These are phyloP conservation scores for Pulveroboletus sp. DNA, from an alignment of 768 basidiomycete genomes.

Conservation along the genomic window DNA sequence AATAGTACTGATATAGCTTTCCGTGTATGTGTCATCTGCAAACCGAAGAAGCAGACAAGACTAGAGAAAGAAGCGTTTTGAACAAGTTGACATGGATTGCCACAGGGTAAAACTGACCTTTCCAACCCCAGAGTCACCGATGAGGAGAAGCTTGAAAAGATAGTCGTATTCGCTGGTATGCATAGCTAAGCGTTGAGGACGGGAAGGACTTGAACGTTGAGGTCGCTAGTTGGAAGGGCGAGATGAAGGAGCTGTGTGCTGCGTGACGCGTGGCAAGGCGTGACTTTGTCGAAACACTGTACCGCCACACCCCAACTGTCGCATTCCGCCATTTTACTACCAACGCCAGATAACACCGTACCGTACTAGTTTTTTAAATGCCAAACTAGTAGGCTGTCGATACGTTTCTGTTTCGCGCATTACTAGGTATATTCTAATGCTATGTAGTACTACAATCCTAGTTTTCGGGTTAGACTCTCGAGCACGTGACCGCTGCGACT, in stretches of 20 bases:
- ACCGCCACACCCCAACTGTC: conserved; percentile 22
- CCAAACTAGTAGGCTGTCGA: too few relatives aligned
- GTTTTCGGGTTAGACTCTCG: too few relatives aligned
- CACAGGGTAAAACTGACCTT: conserved; percentile 51
- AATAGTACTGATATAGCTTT: conserved; percentile 96
- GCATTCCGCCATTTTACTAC: neutral
- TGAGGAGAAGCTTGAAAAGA: conserved; percentile 94
- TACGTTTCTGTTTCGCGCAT: too few relatives aligned
- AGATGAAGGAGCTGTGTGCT: conserved; percentile 32
- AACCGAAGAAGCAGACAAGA: conserved; percentile 91
- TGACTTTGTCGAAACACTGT: conserved; percentile 26
- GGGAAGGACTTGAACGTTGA: conserved; percentile 28
- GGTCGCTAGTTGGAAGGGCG: conserved; percentile 32
- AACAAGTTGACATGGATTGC: conserved; percentile 19
- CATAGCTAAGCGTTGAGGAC: conserved; percentile 46
- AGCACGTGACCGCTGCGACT: conserved; percentile 15
- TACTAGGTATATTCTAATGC: too few relatives aligned
- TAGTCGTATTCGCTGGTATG: conserved; percentile 95
- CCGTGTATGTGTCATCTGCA: conserved; percentile 96
- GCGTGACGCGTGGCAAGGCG: conserved; percentile 34
- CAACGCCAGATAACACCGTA: too few relatives aligned
- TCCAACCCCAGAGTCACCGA: conserved; percentile 94
- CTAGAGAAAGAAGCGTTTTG: conserved; percentile 42
- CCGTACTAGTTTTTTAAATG: too few relatives aligned
- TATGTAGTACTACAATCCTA: too few relatives aligned